phyloP scores from a whole-genome alignment of 345 rosid species.

The Camelina hispida region DNA sequence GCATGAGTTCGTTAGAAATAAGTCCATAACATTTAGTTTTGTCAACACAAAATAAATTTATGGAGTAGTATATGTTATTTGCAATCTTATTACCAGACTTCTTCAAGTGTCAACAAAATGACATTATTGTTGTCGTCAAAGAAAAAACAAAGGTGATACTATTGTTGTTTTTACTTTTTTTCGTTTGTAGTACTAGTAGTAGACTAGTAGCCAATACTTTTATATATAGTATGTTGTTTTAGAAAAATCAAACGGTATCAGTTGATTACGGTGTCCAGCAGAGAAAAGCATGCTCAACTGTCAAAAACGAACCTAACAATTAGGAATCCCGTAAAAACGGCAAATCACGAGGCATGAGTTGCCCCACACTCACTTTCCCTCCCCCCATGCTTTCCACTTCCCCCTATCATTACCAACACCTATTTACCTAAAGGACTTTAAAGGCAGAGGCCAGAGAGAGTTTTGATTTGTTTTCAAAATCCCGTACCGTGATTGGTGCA shows the following conservation, averaged over 20 bases:
- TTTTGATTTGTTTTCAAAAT: slow-evolving; percentile 4
- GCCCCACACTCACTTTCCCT: slow-evolving; percentile 28
- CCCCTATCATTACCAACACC: slow-evolving; percentile 39
- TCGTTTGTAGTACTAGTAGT: not conserved
- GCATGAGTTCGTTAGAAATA: not conserved
- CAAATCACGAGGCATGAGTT: slow-evolving; percentile 37
- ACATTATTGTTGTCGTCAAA: slow-evolving; percentile 2
- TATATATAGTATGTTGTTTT: not conserved
- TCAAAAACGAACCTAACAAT: slow-evolving; percentile 18
- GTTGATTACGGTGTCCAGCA: slow-evolving; percentile 9
- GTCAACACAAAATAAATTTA: not conserved
- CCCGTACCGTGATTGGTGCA: slow-evolving; percentile 43
- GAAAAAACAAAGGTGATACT: not conserved
- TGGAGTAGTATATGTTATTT: not conserved
- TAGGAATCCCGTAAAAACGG: slow-evolving; percentile 41
- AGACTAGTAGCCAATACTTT: not conserved
- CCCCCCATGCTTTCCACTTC: slow-evolving; percentile 32
- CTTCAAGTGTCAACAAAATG: not conserved
- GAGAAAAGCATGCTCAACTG: slow-evolving; percentile 34
- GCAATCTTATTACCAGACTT: not conserved
- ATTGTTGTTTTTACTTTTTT: not conserved
- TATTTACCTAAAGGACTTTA: slow-evolving; percentile 36
- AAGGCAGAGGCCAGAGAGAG: not conserved
- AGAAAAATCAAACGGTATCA: not conserved
- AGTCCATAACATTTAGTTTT: not conserved